Percentiles rank a stretch among this genome's conserved stretches.
phyloP scores from a whole-genome alignment of 2,329 filamentous ascomycete genomes.

The Monilinia laxa region DNA sequence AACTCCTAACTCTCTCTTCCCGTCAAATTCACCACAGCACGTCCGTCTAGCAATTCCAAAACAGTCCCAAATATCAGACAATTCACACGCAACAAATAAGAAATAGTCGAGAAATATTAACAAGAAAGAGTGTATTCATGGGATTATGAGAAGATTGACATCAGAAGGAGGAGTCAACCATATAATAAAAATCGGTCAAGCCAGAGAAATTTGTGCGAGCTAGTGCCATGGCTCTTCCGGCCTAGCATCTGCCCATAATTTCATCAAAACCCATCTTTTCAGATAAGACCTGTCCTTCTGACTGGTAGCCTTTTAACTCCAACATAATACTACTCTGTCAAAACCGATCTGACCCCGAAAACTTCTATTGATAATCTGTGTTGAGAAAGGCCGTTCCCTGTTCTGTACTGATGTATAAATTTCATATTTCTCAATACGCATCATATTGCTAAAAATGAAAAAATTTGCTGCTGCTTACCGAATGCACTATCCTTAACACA shows the following conservation, averaged over 20 bases:
- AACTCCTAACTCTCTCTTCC: conserved; percentile 5
- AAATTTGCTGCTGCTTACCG: conserved; percentile 6
- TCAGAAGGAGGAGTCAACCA: conserved; percentile 1
- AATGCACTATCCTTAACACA: neutral
- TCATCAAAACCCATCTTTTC: neutral
- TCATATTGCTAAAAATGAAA: neutral
- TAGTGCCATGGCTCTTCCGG: neutral
- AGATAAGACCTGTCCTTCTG: conserved; percentile 11
- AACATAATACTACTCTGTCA: conserved; percentile 15
- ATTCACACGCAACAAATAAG: neutral
- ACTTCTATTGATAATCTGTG: neutral
- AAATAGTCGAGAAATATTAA: neutral
- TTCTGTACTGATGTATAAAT: neutral
- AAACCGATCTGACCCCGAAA: conserved; percentile 5
- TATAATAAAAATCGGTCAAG: neutral
- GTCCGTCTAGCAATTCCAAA: neutral
- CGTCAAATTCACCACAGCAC: neutral
- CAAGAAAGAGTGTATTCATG: conserved; percentile 4
- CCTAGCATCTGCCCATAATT: neutral
- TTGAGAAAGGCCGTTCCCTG: neutral
- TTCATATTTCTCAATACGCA: neutral
- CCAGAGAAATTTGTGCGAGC: conserved; percentile 7
- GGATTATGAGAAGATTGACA: neutral
- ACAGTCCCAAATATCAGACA: neutral
- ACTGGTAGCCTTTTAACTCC: conserved; percentile 7